Conservation (phyloP, 176 grass and related monocot species). For the Miscanthus lutarioriparius region DNA sequence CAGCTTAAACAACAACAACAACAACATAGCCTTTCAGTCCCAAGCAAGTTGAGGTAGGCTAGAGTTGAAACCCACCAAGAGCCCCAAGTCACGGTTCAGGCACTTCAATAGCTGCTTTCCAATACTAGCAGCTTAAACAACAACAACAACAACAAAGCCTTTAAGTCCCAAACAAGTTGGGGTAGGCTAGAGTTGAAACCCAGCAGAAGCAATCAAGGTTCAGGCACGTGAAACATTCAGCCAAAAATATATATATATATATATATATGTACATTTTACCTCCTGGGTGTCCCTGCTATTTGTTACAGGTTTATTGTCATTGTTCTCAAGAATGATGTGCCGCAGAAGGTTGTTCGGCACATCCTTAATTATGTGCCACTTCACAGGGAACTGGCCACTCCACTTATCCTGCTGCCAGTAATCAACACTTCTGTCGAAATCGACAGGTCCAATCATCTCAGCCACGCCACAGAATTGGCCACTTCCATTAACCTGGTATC, state of each 20-base stretch:
- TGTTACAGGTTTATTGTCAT: slow-evolving; percentile 85
- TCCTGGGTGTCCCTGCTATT: slow-evolving; percentile 92
- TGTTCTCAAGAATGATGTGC: slow-evolving; percentile 88
- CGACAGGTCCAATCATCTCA: slow-evolving; percentile 88
- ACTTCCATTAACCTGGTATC: slow-evolving; percentile 72
- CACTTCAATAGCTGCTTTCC: too few species aligned
- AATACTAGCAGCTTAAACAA: too few species aligned
- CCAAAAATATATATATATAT: neutral
- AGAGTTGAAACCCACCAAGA: too few species aligned
- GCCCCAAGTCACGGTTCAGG: too few species aligned
- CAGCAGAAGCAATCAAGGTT: too few species aligned
- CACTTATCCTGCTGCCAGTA: slow-evolving; percentile 95
- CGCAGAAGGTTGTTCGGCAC: slow-evolving; percentile 70
- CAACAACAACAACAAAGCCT: too few species aligned
- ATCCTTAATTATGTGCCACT: slow-evolving; percentile 91
- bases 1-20: too few species aligned
- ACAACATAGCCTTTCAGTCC: too few species aligned
- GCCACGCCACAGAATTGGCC: slow-evolving; percentile 86
- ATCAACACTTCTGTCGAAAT: slow-evolving; percentile 82
- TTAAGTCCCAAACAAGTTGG: too few species aligned
- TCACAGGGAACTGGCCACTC: slow-evolving; percentile 90
- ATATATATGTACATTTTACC: slow-evolving; percentile 36
- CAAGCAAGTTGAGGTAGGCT: too few species aligned
- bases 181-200: too few species aligned
- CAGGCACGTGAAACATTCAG: too few species aligned